Base-by-base conservation (phyloP, 2,329 filamentous ascomycete species). In the Penicillium polonicum region DNA sequence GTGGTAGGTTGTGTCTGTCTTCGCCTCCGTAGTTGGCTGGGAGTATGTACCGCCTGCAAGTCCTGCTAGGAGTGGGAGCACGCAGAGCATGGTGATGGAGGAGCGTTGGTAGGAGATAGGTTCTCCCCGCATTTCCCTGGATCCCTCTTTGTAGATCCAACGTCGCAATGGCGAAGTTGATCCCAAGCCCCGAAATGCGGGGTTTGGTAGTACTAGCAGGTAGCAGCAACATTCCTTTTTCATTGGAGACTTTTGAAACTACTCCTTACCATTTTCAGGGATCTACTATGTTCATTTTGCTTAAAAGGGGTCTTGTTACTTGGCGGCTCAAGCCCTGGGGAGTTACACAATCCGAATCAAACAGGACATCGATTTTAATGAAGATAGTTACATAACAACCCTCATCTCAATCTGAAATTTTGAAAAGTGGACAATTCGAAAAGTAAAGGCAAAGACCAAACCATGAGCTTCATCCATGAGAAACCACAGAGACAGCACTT, bases 1-100 rank as follows among this genome's bases (percentile, higher is more conserved):
- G 35, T 65, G 60, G 21, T 63, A 65, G 15, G 21, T 23, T n/a
- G 13, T 15, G 3, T 25, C 6, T 8, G 5, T 19, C 2, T 29
- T 46, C 15, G 27, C 17, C n/a, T n/a, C 13, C 2, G 27, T 50
- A 17, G 61, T 52, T 25, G 52, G 56, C 10, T 41, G 56, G 19
- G 58, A 53, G 10, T 6, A 31, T 15, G 39, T 25, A 38, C 17
- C n/a, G 8, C 27, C 46, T 8, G 23, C 33, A 10, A 60, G 36
- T 17, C 31, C 50, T 9, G 48, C 43, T 4, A 44, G 17, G 7
- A 59, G 9, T 15, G 23, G 29, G 36, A 53, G 23, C 5, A 33
- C 13, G 15, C 23, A n/a, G 6, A 57, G 13, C 55, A 57, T 57
- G 33, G 13, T 56, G 27, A 41, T 3, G 2, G 17, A 13, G n/a